Evolutionary conservation across 2,329 filamentous ascomycete genomes (phyloP), one percentile per base, ranked within the genome.

Genomic region (Penicillium freii): DNA sequence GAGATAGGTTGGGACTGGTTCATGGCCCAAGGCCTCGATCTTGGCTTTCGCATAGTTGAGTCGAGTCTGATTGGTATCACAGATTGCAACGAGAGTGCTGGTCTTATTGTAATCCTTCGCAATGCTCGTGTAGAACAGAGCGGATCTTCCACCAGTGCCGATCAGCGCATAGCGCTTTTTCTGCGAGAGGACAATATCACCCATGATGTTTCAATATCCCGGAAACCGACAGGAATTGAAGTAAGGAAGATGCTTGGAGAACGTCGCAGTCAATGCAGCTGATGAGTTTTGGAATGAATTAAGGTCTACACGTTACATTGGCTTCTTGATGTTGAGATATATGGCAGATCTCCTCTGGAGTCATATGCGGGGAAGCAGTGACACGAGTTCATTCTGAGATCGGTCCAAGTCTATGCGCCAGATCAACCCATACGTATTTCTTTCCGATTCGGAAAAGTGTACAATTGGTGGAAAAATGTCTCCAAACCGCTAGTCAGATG

Each of bases 1-100:
- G 29, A 78, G 74, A 69, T 80, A 87, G 0, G 82, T 84, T 2
- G 83, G 82, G 0, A 87, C 76, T 2, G 72, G 63, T 2, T 62
- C 68, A 62, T 83, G 77, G 25, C 81, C 80, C 1, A 85, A 70
- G 10, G 56, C 53, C 7, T 62, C 55, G 4, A 63, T 40, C 11
- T 60, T 60, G 19, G 21, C 27, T 48, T 63, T 65, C 7, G 61
- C 61, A 23, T 62, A 60, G 43, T 65, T 43, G 44, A 65, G 59
- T 11, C 62, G 59, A 7, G 62, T 63, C 45, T 63, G 62, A 17
- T 63, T 65, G 4, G 59, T 63, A 38, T 65, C 62, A 27, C 61
- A 63, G 15, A 65, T 56, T 11, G 59, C 62, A 17, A 65, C 62
- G 8, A 65, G 56, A 1, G 25, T 38, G 13, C 61, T 62, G 1